Base-by-base conservation (phyloP, 352 stramenopile species). In the Phytopythium vexans region DNA sequence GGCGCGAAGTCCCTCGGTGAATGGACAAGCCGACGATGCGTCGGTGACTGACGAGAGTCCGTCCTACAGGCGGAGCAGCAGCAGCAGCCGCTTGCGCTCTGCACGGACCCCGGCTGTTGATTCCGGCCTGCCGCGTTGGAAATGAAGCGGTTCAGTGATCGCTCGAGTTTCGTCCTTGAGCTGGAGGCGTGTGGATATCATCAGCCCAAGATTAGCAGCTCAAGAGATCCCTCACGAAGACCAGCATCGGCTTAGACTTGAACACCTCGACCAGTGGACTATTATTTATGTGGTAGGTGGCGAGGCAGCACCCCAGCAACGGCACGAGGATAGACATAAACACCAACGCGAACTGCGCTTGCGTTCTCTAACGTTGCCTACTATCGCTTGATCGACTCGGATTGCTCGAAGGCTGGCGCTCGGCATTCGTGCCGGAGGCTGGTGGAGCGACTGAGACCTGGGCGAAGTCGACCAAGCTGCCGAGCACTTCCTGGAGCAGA, bases 401-500 rank as follows among this genome's bases (percentile, higher is more conserved):
- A 27, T 27, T 27, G 21, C 21, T 27, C 21, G 21, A 1, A 27
- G 21, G 21, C 21, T 27, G 21, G 21, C 21, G 21, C 21, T 27
- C 21, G 21, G 21, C 21, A 27, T 27, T 27, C 21, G 21, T 27
- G 21, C 2, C 2, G 21, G 21, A 27, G 21, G 21, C 21, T 27
- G 21, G 21, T 48, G 11, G 3, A 16, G 42, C 9, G 9, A 31
- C 10, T 48, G 43, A 14, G 36, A 49, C 43, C 35, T 74, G 64
- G 36, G 68, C 70, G 42, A 70, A 72, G 16, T 74, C 65, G 15
- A 80, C 66, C 51, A 87, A 46, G 35, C 72, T 84, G 47, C 74
- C 58, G 40, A 94, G 66, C 39, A 94, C 80, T 74, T 86, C 77
- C 14, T 49, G 58, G 36, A 94, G 69, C 21, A 93, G 55, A 2